These are phyloP conservation scores for Paraphaeosphaeria sporulosa DNA, from an alignment of 2,329 filamentous ascomycete genomes.

Conservation along the genomic window DNA sequence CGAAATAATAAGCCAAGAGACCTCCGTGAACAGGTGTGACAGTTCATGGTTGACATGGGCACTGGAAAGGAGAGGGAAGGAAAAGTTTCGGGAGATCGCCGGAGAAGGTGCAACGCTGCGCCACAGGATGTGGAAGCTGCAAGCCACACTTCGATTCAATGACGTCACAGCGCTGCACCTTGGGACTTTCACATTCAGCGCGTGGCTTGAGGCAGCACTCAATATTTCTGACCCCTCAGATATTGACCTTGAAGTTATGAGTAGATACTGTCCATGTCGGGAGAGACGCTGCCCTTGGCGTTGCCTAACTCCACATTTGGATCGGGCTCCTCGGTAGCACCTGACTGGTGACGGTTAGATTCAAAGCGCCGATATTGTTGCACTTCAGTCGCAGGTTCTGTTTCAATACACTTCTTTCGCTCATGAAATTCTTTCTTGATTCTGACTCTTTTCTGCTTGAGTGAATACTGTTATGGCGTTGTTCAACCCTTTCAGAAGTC, in stretches of 20 bases:
- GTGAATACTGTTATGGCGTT: conserved; percentile 48
- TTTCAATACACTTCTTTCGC: background rate
- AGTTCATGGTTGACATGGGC: conserved; percentile 34
- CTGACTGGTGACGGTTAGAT: conserved; percentile 38
- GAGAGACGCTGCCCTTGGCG: conserved; percentile 18
- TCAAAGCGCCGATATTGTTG: conserved; percentile 6
- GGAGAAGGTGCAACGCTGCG: background rate
- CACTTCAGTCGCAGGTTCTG: background rate
- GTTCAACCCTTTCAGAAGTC: conserved; percentile 52
- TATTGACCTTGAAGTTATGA: conserved; percentile 9
- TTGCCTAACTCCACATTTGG: conserved; percentile 18
- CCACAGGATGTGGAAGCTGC: background rate
- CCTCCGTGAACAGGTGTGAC: conserved; percentile 33
- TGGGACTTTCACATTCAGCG: background rate
- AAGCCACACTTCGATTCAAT: background rate
- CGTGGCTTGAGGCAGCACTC: background rate
- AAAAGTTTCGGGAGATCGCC: background rate
- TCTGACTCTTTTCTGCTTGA: too few relatives aligned
- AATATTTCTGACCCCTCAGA: conserved; percentile 7
- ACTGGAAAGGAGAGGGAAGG: background rate
- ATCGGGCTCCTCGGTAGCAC: conserved; percentile 40
- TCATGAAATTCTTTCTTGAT: background rate
- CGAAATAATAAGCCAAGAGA: conserved; percentile 33
- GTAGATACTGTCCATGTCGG: conserved; percentile 12
- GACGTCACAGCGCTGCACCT: background rate